Percentiles rank a stretch among this genome's conserved stretches.
These are phyloP conservation scores for Boeremia lycopersici DNA, from an alignment of 2,329 filamentous ascomycete genomes.

Conservation along the genomic window DNA sequence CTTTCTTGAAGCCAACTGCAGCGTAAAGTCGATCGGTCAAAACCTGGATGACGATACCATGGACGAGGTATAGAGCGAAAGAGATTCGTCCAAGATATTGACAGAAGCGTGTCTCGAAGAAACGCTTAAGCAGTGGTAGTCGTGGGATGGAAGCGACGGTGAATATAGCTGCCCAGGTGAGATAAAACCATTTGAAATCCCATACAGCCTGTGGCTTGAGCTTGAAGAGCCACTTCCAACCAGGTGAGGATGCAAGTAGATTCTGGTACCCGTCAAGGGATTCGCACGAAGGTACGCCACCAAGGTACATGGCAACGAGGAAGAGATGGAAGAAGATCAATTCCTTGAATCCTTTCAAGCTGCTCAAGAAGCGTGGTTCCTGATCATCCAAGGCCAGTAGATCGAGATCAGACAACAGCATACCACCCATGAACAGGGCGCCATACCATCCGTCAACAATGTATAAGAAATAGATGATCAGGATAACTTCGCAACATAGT, in stretches of 20 bases:
- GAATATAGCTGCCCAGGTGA: conserved; percentile 65
- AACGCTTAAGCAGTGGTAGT: conserved; percentile 56
- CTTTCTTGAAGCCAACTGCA: conserved; percentile 62
- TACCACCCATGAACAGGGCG: conserved; percentile 44
- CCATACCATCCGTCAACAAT: conserved; percentile 69
- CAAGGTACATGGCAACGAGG: conserved; percentile 61
- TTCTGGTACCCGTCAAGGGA: conserved; percentile 48
- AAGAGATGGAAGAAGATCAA: conserved; percentile 49
- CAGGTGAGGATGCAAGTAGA: conserved; percentile 59
- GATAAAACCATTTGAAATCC: conserved; percentile 71
- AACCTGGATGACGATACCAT: conserved; percentile 55
- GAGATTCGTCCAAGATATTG: conserved; percentile 64
- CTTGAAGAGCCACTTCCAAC: conserved; percentile 66
- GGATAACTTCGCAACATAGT: conserved; percentile 57
- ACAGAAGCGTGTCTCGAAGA: conserved; percentile 56
- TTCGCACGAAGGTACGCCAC: conserved; percentile 64
- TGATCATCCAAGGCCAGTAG: conserved; percentile 35
- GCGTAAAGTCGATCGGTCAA: conserved; percentile 66
- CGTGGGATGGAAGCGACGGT: conserved; percentile 62
- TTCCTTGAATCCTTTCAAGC: conserved; percentile 59
- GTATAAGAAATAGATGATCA: conserved; percentile 71
- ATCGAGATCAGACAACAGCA: conserved; percentile 47
- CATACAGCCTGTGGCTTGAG: conserved; percentile 70
- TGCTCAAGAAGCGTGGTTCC: conserved; percentile 53
- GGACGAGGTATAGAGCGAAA: conserved; percentile 65